Conservation (phyloP, 768 basidiomycete species). For the Leccinum sublutescens region DNA sequence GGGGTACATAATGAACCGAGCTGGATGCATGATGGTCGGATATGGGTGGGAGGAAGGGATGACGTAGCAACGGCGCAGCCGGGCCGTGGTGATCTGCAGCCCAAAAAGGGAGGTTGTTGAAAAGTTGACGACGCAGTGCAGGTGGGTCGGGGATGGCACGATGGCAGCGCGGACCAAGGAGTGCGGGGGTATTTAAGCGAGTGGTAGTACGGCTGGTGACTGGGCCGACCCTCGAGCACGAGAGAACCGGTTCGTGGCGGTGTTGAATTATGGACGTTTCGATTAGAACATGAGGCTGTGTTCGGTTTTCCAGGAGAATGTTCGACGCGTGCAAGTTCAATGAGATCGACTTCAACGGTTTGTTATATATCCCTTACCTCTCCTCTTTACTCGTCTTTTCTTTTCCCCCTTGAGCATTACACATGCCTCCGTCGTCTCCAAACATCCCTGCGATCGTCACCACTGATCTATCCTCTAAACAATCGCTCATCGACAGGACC, state of each 20-base stretch:
- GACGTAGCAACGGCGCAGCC: conserved; percentile 13
- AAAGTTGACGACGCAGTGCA: not conserved
- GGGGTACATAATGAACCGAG: not conserved
- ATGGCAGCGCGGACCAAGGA: not conserved
- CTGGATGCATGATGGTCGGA: not conserved
- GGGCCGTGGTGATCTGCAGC: conserved; percentile 25
- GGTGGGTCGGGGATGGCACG: not conserved
- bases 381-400: not conserved
- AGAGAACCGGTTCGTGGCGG: conserved; percentile 6
- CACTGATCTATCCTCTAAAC: conserved; percentile 34
- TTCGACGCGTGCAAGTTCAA: conserved; percentile 13
- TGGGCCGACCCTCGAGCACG: no score
- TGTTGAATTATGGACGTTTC: conserved; percentile 6
- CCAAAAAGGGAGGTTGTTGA: conserved; percentile 20
- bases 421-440: conserved; percentile 19
- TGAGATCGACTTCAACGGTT: not conserved
- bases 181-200: not conserved
- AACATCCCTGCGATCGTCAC: conserved; percentile 37
- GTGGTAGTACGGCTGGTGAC: not conserved
- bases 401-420: not conserved
- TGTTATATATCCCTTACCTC: conserved; percentile 9
- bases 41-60: conserved; percentile 8
- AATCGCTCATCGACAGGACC: conserved; percentile 15
- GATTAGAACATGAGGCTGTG: conserved; percentile 27
- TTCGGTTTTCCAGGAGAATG: conserved; percentile 27